Conservation (phyloP, 352 stramenopile species). For the Phytophthora lateralis region DNA sequence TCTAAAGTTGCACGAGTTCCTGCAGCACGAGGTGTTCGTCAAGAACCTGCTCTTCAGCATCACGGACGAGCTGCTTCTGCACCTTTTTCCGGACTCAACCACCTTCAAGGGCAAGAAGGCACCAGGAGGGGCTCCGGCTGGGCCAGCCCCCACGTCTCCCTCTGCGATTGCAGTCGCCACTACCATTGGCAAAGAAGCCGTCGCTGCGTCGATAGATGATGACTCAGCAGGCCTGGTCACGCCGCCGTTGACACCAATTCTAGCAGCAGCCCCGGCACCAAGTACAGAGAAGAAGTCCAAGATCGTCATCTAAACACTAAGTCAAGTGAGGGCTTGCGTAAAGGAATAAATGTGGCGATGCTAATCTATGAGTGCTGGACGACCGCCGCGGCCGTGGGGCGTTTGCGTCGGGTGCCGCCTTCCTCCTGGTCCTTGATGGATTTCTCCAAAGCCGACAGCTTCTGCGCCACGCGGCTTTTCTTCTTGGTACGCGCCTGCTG, state of each 20-base stretch:
- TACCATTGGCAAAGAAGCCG: conserved; percentile 19
- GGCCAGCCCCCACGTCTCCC: conserved; percentile 8
- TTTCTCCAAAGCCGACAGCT: conserved; percentile 74
- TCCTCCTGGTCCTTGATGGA: conserved; percentile 85
- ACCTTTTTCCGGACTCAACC: conserved; percentile 74
- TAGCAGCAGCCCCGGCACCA: conserved; percentile 4
- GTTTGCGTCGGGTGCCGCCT: conserved; percentile 49
- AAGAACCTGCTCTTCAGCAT: conserved; percentile 88
- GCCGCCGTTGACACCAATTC: conserved; percentile 16
- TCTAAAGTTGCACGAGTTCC: conserved; percentile 86
- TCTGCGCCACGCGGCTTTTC: conserved; percentile 85
- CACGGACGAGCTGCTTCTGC: conserved; percentile 73
- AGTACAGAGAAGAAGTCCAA: conserved; percentile 23
- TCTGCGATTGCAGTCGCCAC: conserved; percentile 27
- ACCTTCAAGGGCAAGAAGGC: conserved; percentile 51
- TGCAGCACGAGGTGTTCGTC: conserved; percentile 88
- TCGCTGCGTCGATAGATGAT: conserved; percentile 35
- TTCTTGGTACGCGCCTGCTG: conserved; percentile 82
- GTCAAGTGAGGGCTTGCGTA: conserved; percentile 3
- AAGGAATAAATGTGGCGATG: conserved; percentile 19
- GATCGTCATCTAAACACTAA: conserved; percentile 24
- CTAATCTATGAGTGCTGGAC: conserved; percentile 33
- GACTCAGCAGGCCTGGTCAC: conserved; percentile 10
- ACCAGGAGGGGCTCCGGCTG: conserved; percentile 2
- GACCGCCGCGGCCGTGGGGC: conserved; percentile 49